Conservation (phyloP, 768 basidiomycete species). For the Kondoa subrosea region DNA sequence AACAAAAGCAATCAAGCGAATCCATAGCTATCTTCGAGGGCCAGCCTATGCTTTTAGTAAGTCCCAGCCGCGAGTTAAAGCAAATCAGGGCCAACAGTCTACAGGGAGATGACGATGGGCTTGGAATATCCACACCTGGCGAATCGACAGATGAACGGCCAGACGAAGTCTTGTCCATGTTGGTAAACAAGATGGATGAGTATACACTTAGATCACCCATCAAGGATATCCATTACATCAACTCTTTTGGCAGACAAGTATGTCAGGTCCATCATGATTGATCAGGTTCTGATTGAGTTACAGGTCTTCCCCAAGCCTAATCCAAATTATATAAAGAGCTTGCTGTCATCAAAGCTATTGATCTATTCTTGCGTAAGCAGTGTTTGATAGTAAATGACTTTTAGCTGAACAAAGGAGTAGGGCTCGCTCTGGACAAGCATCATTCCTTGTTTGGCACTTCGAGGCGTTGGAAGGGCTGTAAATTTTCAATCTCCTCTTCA, state of each 20-base stretch:
- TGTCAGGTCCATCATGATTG: not conserved
- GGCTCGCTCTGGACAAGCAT: slow-evolving; percentile 67
- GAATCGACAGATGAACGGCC: slow-evolving; percentile 37
- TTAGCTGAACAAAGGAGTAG: not conserved
- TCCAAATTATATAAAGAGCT: slow-evolving; percentile 51
- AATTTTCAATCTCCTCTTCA: not conserved
- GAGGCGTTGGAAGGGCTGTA: slow-evolving; percentile 50
- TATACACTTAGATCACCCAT: not conserved
- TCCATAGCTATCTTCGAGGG: slow-evolving; percentile 7
- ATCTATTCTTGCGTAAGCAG: slow-evolving; percentile 79
- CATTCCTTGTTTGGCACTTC: slow-evolving; percentile 75
- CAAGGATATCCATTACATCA: slow-evolving; percentile 5
- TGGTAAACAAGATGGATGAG: slow-evolving; percentile 31
- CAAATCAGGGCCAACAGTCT: not conserved
- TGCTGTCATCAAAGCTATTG: slow-evolving; percentile 48
- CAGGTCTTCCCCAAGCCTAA: slow-evolving; percentile 74
- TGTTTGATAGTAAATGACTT: not conserved
- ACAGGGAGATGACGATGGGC: slow-evolving; percentile 30
- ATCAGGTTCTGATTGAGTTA: not conserved
- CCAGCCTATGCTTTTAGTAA: slow-evolving; percentile 6
- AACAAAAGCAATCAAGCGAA: slow-evolving; percentile 25
- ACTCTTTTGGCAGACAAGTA: not conserved
- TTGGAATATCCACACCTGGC: slow-evolving; percentile 32
- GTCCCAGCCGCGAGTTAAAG: not conserved
- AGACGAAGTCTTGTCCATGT: slow-evolving; percentile 68